phyloP scores from a whole-genome alignment of 2,329 filamentous ascomycete genomes.

The Pseudocercospora eumusae region DNA sequence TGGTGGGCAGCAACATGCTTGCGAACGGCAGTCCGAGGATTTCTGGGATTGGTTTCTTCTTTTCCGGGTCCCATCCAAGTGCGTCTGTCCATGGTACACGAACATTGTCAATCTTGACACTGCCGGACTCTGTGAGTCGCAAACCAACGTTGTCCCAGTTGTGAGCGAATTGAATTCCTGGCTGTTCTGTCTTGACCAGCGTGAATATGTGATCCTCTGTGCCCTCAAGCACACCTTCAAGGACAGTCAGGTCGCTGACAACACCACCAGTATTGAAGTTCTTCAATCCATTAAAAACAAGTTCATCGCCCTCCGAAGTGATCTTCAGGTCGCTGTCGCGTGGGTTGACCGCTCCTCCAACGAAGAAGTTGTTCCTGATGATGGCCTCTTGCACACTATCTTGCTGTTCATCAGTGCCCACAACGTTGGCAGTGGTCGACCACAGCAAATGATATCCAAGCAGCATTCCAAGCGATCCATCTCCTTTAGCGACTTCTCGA shows the following conservation, averaged over 20 bases:
- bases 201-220: slow-evolving; percentile 65
- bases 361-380: slow-evolving; percentile 65
- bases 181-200: slow-evolving; percentile 59
- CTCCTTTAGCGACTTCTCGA: slow-evolving; percentile 63
- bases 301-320: slow-evolving; percentile 54
- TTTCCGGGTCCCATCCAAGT: slow-evolving; percentile 58
- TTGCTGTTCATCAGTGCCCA: slow-evolving; percentile 62
- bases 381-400: slow-evolving; percentile 60
- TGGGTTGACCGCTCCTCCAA: slow-evolving; percentile 66
- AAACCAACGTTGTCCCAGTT: slow-evolving; percentile 68
- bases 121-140: slow-evolving; percentile 64
- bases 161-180: slow-evolving; percentile 59
- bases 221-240: slow-evolving; percentile 63
- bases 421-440: slow-evolving; percentile 62
- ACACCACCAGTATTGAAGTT: slow-evolving; percentile 69
- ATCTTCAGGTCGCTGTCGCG: slow-evolving; percentile 64
- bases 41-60: slow-evolving; percentile 54
- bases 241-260: slow-evolving; percentile 64
- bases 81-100: slow-evolving; percentile 61
- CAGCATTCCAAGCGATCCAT: slow-evolving; percentile 67
- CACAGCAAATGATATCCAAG: slow-evolving; percentile 66
- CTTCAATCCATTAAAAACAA: slow-evolving; percentile 65
- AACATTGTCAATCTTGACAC: slow-evolving; percentile 62
- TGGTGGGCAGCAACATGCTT: slow-evolving; percentile 61
- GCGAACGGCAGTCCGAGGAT: slow-evolving; percentile 58